Conservation (phyloP, 805 yeast genomes). For the Kodamaea leandrae region DNA sequence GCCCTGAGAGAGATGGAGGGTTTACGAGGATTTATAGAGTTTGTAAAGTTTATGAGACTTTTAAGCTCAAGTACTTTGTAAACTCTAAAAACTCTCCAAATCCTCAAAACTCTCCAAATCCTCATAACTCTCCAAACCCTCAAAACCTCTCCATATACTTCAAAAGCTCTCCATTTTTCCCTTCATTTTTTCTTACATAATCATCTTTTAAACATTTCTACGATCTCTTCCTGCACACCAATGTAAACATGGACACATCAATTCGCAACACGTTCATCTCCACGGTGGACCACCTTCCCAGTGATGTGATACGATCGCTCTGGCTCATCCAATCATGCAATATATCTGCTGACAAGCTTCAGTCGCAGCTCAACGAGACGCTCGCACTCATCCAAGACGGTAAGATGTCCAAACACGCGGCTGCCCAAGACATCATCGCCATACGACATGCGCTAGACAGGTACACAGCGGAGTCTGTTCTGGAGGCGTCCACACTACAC, state of each 20-base stretch:
- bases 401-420: constrained; percentile 1
- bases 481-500: constrained; percentile 27
- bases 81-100: too few species aligned
- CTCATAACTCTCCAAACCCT: too few species aligned
- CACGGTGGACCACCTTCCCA: constrained; percentile 43
- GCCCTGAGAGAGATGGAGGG: too few species aligned
- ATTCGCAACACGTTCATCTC: constrained; percentile 28
- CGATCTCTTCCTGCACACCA: not conserved
- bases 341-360: constrained; percentile 21
- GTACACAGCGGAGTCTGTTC: constrained; percentile 21
- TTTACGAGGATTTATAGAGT: too few species aligned
- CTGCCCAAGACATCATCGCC: constrained; percentile 6
- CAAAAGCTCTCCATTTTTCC: too few species aligned
- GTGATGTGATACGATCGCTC: constrained; percentile 41
- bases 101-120: too few species aligned
- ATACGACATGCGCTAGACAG: constrained; percentile 13
- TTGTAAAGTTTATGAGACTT: too few species aligned
- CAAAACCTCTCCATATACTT: too few species aligned
- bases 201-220: not conserved
- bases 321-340: constrained; percentile 43
- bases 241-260: constrained; percentile 9
- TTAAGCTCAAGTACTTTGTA: too few species aligned
- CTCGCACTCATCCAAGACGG: constrained; percentile 8
- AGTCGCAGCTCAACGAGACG: constrained; percentile 7
- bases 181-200: too few species aligned